Conservation (phyloP, 371 early-diverging fungal species). For the Blastocladiella emersonii region DNA sequence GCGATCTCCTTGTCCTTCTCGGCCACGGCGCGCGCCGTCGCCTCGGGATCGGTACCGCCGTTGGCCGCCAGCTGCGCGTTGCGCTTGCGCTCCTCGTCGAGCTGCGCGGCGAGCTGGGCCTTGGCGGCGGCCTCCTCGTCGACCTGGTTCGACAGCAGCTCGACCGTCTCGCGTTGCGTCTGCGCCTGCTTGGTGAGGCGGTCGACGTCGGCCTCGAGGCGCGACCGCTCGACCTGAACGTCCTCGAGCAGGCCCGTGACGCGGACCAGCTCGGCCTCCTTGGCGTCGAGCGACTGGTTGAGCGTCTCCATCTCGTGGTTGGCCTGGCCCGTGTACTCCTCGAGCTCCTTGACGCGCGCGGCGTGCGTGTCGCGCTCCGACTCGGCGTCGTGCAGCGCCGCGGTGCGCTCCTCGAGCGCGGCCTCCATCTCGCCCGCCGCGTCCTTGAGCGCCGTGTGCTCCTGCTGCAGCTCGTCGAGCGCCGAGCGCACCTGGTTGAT, state of each 20-base stretch:
- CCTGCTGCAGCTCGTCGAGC: neutral
- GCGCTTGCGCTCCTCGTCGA: neutral
- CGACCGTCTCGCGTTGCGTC: neutral
- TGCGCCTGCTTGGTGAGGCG: neutral
- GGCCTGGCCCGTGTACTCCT: neutral
- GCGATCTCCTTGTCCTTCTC: neutral
- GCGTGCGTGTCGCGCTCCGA: neutral
- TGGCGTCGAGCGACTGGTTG: neutral
- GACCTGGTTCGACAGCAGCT: neutral
- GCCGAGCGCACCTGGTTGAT: neutral
- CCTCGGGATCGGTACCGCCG: neutral
- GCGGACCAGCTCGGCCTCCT: neutral
- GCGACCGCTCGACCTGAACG: neutral
- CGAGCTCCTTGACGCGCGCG: neutral
- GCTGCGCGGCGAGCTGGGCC: neutral
- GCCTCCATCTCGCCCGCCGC: neutral
- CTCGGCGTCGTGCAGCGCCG: too few relatives aligned
- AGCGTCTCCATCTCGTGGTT: neutral
- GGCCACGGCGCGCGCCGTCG: neutral
- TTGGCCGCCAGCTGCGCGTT: neutral
- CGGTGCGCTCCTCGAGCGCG: neutral
- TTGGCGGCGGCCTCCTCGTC: neutral
- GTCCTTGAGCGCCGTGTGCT: neutral
- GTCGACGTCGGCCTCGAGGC: neutral
- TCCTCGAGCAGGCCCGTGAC: neutral